phyloP scores from a whole-genome alignment of 2,329 filamentous ascomycete genomes.

The Clathrospora elynae region DNA sequence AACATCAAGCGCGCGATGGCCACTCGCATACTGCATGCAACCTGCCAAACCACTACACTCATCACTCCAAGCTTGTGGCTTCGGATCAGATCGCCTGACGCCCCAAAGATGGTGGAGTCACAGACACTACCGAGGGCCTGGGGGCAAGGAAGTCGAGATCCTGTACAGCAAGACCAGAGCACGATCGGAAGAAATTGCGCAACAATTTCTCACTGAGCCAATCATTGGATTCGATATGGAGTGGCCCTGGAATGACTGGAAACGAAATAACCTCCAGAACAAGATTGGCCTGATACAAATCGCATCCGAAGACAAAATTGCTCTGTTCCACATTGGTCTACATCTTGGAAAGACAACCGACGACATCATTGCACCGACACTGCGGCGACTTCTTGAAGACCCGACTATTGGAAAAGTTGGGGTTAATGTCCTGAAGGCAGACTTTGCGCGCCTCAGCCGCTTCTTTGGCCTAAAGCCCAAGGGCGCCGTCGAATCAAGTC shows the following conservation, averaged over 20 bases:
- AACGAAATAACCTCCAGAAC: slow-evolving; percentile 59
- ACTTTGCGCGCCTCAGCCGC: slow-evolving; percentile 67
- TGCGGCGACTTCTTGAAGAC: slow-evolving; percentile 75
- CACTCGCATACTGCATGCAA: slow-evolving; percentile 26
- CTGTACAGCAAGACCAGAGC: slow-evolving; percentile 76
- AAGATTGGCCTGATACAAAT: slow-evolving; percentile 85
- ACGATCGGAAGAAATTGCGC: slow-evolving; percentile 68
- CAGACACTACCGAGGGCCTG: slow-evolving; percentile 65
- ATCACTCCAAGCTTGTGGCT: slow-evolving; percentile 10
- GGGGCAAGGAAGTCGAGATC: slow-evolving; percentile 64
- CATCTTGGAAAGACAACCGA: slow-evolving; percentile 49
- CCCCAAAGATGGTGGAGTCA: slow-evolving; percentile 66
- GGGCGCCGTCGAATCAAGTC: slow-evolving; percentile 79
- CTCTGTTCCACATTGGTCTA: slow-evolving; percentile 77
- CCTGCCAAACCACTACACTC: slow-evolving; percentile 15
- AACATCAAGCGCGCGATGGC: slow-evolving; percentile 20
- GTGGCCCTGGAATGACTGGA: slow-evolving; percentile 66
- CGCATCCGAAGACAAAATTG: slow-evolving; percentile 76
- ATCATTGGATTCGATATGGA: slow-evolving; percentile 90
- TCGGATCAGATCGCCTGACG: slow-evolving; percentile 5
- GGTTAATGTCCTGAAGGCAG: slow-evolving; percentile 70
- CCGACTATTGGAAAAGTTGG: slow-evolving; percentile 73
- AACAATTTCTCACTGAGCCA: slow-evolving; percentile 70
- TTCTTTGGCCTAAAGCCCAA: slow-evolving; percentile 67
- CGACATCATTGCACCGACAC: slow-evolving; percentile 70